Evolutionary conservation across 805 yeast species (phyloP), one percentile per base, ranked within the genome.

Genomic region (Zygoascus tannicola): DNA sequence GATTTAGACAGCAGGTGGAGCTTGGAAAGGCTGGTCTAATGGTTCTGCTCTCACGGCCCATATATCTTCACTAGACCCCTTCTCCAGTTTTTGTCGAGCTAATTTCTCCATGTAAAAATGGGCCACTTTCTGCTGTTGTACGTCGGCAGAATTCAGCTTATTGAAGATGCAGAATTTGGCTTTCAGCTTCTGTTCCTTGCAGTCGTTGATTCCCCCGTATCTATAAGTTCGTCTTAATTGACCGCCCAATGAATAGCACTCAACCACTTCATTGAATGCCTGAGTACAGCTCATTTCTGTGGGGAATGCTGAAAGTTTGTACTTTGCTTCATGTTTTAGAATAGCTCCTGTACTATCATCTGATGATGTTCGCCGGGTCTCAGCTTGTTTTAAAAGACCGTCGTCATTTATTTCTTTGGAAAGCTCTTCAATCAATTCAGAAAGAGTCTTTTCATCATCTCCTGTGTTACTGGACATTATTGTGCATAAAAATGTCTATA

Each of bases 241-340:
- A 0, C 97, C 97, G 2, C 95, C 97, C 2, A 88, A 58, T 0
- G 97, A 84, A 64, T 84, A 86, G 60, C 97, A 90, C 38, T 76
- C 80, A 38, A 87, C 72, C 19, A 88, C 68, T 56, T 86, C 94
- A 61, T 88, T 95, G 62, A 88, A 80, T 1, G 92, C 92, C 36
- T 90, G 85, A 43, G 80, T 69, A 56, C 90, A 81, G 41, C 76
- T 73, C 87, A 81, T 76, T n/a, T 71, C 69, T 28, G 58, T 56
- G 35, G 67, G 66, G 43, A 56, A 62, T 23, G 65, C 30, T 14
- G 45, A 43, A 15, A 38, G 22, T 33, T 32, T 37, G 34, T 38
- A 38, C 15, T 35, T 43, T 22, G 28, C 32, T 16, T 21, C 18
- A n/a, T 35, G 12, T 26, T 26, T 26, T 26, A 8, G 10, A 26